phyloP scores from a whole-genome alignment of 2,329 filamentous ascomycete species.

The Arthrobotrys conoides region DNA sequence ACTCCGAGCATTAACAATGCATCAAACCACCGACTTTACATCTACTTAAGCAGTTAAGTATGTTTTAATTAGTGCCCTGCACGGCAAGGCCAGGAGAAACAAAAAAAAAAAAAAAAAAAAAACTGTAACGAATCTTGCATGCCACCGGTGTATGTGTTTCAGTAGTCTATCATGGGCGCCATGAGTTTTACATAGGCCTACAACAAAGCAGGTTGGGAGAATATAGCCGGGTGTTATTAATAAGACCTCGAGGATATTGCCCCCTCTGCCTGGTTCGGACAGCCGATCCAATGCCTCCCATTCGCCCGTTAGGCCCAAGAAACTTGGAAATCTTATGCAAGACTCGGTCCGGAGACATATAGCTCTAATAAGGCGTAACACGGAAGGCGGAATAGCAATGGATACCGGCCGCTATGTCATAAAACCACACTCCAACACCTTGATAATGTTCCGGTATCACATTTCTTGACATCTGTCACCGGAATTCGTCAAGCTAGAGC shows the following conservation, averaged over 20 bases:
- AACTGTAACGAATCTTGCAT: constrained; percentile 22
- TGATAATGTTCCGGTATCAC: constrained; percentile 28
- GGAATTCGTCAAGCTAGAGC: constrained; percentile 10
- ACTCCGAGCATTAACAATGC: neutral
- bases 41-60: too few relatives aligned
- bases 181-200: neutral
- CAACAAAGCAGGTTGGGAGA: neutral
- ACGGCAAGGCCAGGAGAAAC: neutral
- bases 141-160: constrained; percentile 32
- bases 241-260: constrained; percentile 17
- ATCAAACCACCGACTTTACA: constrained; percentile 5
- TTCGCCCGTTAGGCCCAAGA: constrained; percentile 29
- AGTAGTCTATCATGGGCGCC: constrained; percentile 20
- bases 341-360: constrained; percentile 35
- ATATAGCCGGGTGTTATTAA: constrained; percentile 36
- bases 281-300: constrained; percentile 9
- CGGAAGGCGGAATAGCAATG: neutral
- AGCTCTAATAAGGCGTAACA: constrained; percentile 12
- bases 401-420: constrained; percentile 10
- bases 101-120: neutral
- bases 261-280: constrained; percentile 16
- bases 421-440: constrained; percentile 35
- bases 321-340: constrained; percentile 31
- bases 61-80: constrained; percentile 7
- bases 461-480: constrained; percentile 19